Evolutionary conservation across 768 basidiomycete genomes (phyloP).

Genomic region (Udeniomyces megalosporus): DNA sequence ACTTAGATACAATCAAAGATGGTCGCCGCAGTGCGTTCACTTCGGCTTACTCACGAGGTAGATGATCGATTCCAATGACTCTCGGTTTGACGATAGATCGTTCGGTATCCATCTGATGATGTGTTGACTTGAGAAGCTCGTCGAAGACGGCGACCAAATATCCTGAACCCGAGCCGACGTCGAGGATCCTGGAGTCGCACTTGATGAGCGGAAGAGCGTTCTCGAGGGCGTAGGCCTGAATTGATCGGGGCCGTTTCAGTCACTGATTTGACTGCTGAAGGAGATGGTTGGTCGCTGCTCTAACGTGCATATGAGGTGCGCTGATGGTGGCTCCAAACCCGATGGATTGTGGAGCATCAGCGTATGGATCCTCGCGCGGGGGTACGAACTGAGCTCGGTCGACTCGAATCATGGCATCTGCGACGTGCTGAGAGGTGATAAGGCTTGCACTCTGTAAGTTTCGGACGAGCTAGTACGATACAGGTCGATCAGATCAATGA

Average conservation of each 20-base stretch:
- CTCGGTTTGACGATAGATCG: slow-evolving; percentile 35
- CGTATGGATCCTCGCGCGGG: slow-evolving; percentile 41
- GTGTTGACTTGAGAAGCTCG: slow-evolving; percentile 48
- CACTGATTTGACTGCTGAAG: neutral
- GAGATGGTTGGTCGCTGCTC: neutral
- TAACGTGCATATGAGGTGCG: slow-evolving; percentile 68
- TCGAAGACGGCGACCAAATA: slow-evolving; percentile 71
- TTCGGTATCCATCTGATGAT: no score
- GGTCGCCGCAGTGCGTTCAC: no score
- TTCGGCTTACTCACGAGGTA: no score
- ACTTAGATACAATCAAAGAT: no score
- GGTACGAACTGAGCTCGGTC: slow-evolving; percentile 57
- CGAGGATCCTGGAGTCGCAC: slow-evolving; percentile 60
- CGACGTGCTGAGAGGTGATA: slow-evolving; percentile 32
- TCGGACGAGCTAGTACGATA: slow-evolving; percentile 36
- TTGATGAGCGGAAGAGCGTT: slow-evolving; percentile 55
- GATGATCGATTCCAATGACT: slow-evolving; percentile 83
- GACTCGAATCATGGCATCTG: slow-evolving; percentile 50
- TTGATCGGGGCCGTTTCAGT: no score
- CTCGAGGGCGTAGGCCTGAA: slow-evolving; percentile 77
- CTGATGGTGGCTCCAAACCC: slow-evolving; percentile 82
- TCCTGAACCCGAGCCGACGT: slow-evolving; percentile 77
- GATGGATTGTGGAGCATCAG: slow-evolving; percentile 69
- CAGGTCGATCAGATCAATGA: neutral
- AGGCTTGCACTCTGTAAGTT: slow-evolving; percentile 47